Evolutionary conservation across 441 rosid genomes (phyloP).

Genomic region (Euphorbia celastroides): DNA sequence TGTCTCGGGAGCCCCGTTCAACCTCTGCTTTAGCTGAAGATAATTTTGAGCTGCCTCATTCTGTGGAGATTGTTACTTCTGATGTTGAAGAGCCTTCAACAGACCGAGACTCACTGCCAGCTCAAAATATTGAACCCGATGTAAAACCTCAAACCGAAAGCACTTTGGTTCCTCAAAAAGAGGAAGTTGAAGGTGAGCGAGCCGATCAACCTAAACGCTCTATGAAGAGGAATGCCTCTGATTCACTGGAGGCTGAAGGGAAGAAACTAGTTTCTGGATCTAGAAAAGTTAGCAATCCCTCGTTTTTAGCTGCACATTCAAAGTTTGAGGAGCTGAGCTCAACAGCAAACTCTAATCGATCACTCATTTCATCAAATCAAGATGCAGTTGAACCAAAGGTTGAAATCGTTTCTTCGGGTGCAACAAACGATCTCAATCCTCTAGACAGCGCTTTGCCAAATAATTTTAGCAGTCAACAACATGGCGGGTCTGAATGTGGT

Average conservation of each 20-base stretch:
- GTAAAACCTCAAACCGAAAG: conserved; percentile 29
- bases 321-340: conserved; percentile 70
- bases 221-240: conserved; percentile 51
- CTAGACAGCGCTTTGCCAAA: too few relatives aligned
- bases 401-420: conserved; percentile 28
- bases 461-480: too few relatives aligned
- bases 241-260: conserved; percentile 41
- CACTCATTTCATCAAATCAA: conserved; percentile 33
- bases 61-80: conserved; percentile 24
- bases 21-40: conserved; percentile 24
- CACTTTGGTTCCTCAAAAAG: conserved; percentile 25
- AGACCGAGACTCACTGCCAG: conserved; percentile 27
- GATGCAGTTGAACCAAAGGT: conserved; percentile 40
- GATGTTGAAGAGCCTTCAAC: conserved; percentile 34
- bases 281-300: conserved; percentile 55
- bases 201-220: conserved; percentile 41
- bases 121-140: conserved; percentile 22
- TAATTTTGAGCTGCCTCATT: conserved; percentile 32
- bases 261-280: conserved; percentile 39
- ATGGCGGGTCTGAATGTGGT: conserved; percentile 85
- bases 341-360: conserved; percentile 36
- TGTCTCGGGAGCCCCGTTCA: conserved; percentile 24
- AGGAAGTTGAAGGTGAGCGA: conserved; percentile 42
- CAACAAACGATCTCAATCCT: conserved; percentile 24
- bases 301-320: conserved; percentile 61